Evolutionary conservation across 257 asterid genomes (phyloP).

Genomic region (Lycium barbarum): DNA sequence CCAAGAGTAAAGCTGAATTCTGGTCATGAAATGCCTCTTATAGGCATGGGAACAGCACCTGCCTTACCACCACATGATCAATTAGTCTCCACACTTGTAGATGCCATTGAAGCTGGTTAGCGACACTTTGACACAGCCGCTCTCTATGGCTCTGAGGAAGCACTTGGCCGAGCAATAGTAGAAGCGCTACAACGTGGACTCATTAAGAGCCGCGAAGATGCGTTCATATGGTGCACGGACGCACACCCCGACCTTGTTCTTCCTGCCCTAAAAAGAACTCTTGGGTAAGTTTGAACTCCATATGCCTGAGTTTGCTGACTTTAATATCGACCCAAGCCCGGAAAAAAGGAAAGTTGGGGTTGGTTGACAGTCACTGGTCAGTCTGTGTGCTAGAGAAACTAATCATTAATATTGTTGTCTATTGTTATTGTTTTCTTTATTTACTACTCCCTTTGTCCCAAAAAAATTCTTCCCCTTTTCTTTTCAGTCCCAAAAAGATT

Average conservation of each 20-base stretch:
- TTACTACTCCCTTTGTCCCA: no score
- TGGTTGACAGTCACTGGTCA: no score
- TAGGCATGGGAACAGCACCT: conserved; percentile 26
- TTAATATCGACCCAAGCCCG: conserved; percentile 39
- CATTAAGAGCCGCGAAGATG: conserved; percentile 44
- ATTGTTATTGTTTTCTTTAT: no score
- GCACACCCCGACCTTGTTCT: conserved; percentile 49
- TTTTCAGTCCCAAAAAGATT: no score
- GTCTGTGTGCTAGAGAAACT: no score
- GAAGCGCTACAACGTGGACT: conserved; percentile 47
- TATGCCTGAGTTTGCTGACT: conserved; percentile 43
- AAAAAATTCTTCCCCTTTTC: no score
- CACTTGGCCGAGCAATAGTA: conserved; percentile 50
- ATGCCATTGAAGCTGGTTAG: conserved; percentile 51
- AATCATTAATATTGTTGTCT: no score
- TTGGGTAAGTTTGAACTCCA: conserved; percentile 49
- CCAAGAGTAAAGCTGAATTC: conserved; percentile 14
- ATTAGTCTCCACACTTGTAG: conserved; percentile 39
- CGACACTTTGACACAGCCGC: conserved; percentile 67
- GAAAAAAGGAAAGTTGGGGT: conserved; percentile 38
- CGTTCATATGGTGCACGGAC: conserved; percentile 47
- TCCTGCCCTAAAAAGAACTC: conserved; percentile 51
- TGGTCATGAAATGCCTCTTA: conserved; percentile 25
- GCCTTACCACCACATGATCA: conserved; percentile 46
- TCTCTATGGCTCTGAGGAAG: conserved; percentile 50